phyloP scores from a whole-genome alignment of 164 flowering plant genomes.

The Cinnamomum chago region DNA sequence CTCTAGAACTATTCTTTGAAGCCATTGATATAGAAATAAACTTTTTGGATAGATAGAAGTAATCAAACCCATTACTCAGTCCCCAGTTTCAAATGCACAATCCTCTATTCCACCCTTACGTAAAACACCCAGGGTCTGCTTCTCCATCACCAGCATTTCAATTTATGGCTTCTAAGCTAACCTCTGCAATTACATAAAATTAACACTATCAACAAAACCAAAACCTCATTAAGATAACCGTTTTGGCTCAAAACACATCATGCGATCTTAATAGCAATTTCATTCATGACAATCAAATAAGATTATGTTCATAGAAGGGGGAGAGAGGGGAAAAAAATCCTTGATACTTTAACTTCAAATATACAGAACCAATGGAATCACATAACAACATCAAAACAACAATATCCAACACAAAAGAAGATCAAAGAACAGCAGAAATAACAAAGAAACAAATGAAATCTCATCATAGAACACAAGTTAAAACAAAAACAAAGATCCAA shows the following conservation, averaged over 20 bases:
- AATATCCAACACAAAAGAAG: neutral
- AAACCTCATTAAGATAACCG: neutral
- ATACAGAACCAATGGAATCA: neutral
- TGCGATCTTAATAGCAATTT: too few relatives aligned
- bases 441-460: neutral
- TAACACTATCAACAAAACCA: too few relatives aligned
- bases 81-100: constrained; percentile 7
- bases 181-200: neutral
- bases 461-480: neutral
- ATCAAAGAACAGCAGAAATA: neutral
- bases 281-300: neutral
- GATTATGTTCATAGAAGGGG: neutral
- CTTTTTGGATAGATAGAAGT: constrained; percentile 12
- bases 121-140: neutral
- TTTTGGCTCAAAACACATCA: neutral
- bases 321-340: neutral
- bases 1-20: constrained; percentile 35
- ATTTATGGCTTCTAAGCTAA: neutral
- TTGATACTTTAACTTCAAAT: too few relatives aligned
- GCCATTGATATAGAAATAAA: constrained; percentile 39
- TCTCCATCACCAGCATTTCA: constrained; percentile 1
- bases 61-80: constrained; percentile 7
- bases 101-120: neutral
- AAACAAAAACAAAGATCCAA: neutral
- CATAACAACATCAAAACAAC: neutral